These are phyloP conservation scores for Globisporangium camurandrum DNA, from an alignment of 352 stramenopile species.

Conservation along the genomic window DNA sequence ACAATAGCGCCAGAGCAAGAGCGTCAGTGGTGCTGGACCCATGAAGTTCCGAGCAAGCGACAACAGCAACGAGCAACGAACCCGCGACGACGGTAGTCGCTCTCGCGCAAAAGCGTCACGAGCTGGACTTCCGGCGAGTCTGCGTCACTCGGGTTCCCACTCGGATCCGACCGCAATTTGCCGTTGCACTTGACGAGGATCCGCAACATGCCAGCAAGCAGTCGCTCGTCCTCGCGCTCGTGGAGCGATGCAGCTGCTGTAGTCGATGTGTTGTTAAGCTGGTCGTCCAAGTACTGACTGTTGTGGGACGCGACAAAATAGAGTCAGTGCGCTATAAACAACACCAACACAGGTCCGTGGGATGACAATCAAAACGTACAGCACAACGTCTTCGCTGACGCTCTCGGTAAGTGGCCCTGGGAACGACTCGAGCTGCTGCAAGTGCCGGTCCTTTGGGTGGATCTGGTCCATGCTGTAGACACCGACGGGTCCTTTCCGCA, in stretches of 20 bases:
- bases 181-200: conserved; percentile 80
- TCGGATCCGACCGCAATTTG: conserved; percentile 47
- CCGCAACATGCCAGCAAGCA: conserved; percentile 59
- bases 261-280: conserved; percentile 41
- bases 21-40: no score
- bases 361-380: conserved; percentile 20
- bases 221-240: conserved; percentile 54
- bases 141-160: conserved; percentile 39
- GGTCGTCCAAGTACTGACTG: conserved; percentile 53
- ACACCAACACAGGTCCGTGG: background rate
- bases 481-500: conserved; percentile 74
- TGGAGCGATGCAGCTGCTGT: conserved; percentile 14
- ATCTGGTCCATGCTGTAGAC: conserved; percentile 79
- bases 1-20: no score
- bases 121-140: conserved; percentile 60
- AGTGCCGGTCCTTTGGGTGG: conserved; percentile 58
- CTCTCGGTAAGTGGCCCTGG: conserved; percentile 67
- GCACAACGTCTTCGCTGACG: conserved; percentile 46
- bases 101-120: conserved; percentile 59
- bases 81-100: conserved; percentile 48
- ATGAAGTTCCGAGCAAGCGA: no score
- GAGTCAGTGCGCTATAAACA: background rate
- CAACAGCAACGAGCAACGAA: no score
- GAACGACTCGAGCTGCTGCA: conserved; percentile 67
- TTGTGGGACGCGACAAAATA: no score